Evolutionary conservation across 176 grass and related monocot species (phyloP), one percentile per base, ranked within the genome.

Genomic region (Oryza punctata): DNA sequence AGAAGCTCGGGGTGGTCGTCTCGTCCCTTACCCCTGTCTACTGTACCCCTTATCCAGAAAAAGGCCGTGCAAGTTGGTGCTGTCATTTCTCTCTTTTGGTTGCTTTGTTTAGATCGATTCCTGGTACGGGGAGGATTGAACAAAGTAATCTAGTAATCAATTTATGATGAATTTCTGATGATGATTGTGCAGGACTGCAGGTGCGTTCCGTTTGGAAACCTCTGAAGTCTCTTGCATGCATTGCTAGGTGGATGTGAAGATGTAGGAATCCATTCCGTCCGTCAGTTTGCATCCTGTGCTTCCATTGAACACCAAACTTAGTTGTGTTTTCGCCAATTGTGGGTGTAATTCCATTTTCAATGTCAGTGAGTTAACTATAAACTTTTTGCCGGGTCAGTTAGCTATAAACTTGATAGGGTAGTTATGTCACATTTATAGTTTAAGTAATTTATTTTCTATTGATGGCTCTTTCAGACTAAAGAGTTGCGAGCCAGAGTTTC

Each of bases 191-290:
- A n/a, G n/a, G n/a, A n/a, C n/a, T n/a, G n/a, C n/a, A 91, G 94
- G 86, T 89, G 38, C 85, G 89, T 63, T 89, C 93, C 3, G 72
- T 95, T 65, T 98, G 89, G 80, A 98, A 94, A 74, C 87, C 89
- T 5, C 74, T 98, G 8, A 96, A 94, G 70, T 5, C 85, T 59
- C 82, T 98, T 72, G 93, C 93, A 43, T 29, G 28, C 28, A 29
- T 29, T 29, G 28, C 28, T 29, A 1, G 28, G 28, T 29, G 28
- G 2, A 29, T 29, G 28, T 29, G 28, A 29, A 29, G 1, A 29
- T 1, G 28, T 29, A 29, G 28, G 28, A 29, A 89, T 95, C 78
- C 96, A 96, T 87, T 87, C 28, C n/a, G n/a, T n/a, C 96, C 24
- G 85, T 98, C 30, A 96, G 89, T 86, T 94, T 98, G 83, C 96